Evolutionary conservation across 345 rosid species (phyloP), one percentile per base, ranked within the genome.

Genomic region (Populus tremula): DNA sequence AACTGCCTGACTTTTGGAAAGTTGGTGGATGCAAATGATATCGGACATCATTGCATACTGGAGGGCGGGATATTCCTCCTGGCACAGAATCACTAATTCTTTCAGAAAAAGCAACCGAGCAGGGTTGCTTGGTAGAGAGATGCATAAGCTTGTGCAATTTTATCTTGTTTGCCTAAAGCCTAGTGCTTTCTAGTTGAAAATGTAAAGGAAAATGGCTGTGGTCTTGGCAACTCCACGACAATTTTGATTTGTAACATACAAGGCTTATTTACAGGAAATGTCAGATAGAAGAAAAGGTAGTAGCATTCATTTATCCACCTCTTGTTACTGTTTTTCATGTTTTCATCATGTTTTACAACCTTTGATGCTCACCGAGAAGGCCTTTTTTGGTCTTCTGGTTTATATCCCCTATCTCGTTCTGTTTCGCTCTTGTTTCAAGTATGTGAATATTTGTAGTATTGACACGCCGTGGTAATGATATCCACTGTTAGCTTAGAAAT

Each of bases 171-270:
- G 69, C 80, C 73, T 72, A 71, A 64, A 78, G 78, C 80, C 79
- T 78, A 77, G 81, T 39, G 64, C 53, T 72, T 75, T 73, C 71
- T 67, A 59, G 73, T 81, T 85, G 82, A 81, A 80, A 79, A 74
- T 75, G 81, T 65, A 69, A 69, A 85, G 71, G 83, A 79, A 79
- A 69, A 63, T 29, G 69, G 76, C 73, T 49, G 79, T 73, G 82
- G 85, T 73, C 68, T 69, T 68, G 61, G 71, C 77, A 65, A 72
- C 80, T 31, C 84, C 85, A 81, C 85, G 39, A 75, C 84, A 86
- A 82, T 88, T 88, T 88, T 88, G 91, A 85, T 86, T 82, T 85
- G 89, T 86, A 86, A 82, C 89, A 86, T 86, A 83, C 59, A 74
- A 79, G 85, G 80, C 77, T 81, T 82, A 73, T 77, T 86, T 76